Conservation (phyloP, 805 yeast genomes). For the Kodamaea neixiangensis region DNA sequence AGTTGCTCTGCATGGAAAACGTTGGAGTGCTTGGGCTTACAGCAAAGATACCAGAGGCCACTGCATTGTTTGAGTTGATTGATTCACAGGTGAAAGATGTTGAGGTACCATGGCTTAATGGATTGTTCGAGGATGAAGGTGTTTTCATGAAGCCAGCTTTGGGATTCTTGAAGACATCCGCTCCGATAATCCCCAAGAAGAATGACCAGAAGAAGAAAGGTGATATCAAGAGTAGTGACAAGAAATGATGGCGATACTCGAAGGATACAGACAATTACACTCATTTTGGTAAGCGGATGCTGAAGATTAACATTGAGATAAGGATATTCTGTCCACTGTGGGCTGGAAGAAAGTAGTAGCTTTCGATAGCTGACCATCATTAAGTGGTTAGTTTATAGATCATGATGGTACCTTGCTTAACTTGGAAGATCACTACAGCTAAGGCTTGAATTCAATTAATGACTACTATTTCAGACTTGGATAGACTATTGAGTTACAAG, state of each 20-base stretch:
- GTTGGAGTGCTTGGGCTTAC: constrained; percentile 38
- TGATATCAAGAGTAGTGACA: not conserved
- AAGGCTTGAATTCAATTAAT: too few species aligned
- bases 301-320: too few species aligned
- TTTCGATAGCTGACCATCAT: too few species aligned
- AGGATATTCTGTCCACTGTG: too few species aligned
- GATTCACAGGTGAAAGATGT: constrained; percentile 36
- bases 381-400: too few species aligned
- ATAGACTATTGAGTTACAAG: too few species aligned
- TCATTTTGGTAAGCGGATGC: too few species aligned
- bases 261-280: too few species aligned
- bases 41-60: constrained; percentile 27
- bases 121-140: constrained; percentile 22
- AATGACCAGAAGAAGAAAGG: constrained; percentile 22
- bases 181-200: constrained; percentile 39
- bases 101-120: constrained; percentile 48
- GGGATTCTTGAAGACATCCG: constrained; percentile 47
- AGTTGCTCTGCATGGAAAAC: constrained; percentile 27
- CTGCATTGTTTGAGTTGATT: constrained; percentile 29
- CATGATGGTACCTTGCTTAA: too few species aligned
- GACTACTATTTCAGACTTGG: too few species aligned
- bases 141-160: constrained; percentile 38
- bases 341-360: too few species aligned
- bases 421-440: too few species aligned
- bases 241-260: not conserved